Evolutionary conservation across 495 filamentous ascomycete genomes (phyloP), one percentile per base, ranked within the genome.

Genomic region (Aspergillus sclerotiicarbonarius): DNA sequence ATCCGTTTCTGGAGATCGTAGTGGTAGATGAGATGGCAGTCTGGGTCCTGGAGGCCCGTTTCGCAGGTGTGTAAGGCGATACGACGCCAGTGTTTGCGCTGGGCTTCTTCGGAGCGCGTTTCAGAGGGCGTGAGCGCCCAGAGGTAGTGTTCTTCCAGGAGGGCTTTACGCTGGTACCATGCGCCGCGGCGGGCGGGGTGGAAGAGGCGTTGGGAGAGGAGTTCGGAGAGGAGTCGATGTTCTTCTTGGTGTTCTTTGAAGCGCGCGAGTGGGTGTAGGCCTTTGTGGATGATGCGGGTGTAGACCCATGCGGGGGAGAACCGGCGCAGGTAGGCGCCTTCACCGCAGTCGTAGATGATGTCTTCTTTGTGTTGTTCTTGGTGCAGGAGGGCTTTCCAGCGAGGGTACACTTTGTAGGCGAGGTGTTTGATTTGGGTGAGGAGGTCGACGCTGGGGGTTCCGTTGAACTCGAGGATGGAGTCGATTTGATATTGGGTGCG

Each of bases 131-230:
- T 81, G 3, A 89, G 65, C 1, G 79, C 76, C 68, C 82, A 79
- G 90, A 97, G 92, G 67, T 98, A 98, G 61, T 92, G 91, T 71
- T 98, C 94, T 74, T 98, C 94, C 16, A 98, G 69, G 6, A 98
- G 73, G 1, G 94, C 94, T 74, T 92, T 96, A 15, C 94, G 90
- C 70, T 97, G 92, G 66, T 97, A 98, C 94, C 94, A 98, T 1
- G 86, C 86, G 1, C 94, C 94, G 20, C 93, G 85, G 25, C 93
- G 82, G 13, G 90, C 82, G 39, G 87, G 78, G 67, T 98, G 93
- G 68, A 97, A 96, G 10, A 95, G 80, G 5, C 81, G 84, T 64
- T 98, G 94, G 16, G 69, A 70, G 3, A 98, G 87, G 2, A 98
- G 81, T 61, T 94, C 90, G 1, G 71, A 76, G 1, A 96, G 74